These are phyloP conservation scores for Diutina siamensis DNA, from an alignment of 1,139 yeast genomes.

Conservation along the genomic window DNA sequence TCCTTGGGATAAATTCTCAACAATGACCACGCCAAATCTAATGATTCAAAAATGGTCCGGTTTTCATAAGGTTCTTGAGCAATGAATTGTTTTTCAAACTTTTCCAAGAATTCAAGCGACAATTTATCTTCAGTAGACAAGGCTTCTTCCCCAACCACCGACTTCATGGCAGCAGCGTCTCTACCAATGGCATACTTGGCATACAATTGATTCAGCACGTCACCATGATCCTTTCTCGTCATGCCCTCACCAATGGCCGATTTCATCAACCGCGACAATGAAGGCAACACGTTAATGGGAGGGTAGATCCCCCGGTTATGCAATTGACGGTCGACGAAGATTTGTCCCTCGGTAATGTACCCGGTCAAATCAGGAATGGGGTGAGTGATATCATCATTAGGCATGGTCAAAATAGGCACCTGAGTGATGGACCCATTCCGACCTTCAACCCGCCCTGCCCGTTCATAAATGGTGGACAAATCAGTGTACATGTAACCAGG, in stretches of 20 bases:
- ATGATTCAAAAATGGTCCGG: constrained; percentile 86
- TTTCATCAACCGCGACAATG: constrained; percentile 96
- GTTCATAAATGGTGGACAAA: constrained; percentile 95
- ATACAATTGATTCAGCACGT: constrained; percentile 95
- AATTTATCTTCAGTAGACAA: constrained; percentile 93
- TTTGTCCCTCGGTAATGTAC: constrained; percentile 98
- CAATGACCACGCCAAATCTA: constrained; percentile 97
- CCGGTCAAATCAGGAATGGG: constrained; percentile 99
- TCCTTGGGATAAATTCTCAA: constrained; percentile 98
- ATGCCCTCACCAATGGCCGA: constrained; percentile 99
- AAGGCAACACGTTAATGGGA: constrained; percentile 95
- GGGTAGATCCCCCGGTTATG: constrained; percentile 96
- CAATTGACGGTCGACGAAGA: constrained; percentile 92
- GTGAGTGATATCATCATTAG: constrained; percentile 98
- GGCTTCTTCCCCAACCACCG: constrained; percentile 99
- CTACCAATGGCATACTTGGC: constrained; percentile 99
- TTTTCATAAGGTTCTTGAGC: constrained; percentile 94
- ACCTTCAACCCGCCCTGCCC: constrained; percentile 99
- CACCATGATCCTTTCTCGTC: constrained; percentile 99
- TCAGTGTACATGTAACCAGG: constrained; percentile 99
- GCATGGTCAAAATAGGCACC: constrained; percentile 98
- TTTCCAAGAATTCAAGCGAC: constrained; percentile 92
- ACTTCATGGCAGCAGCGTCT: constrained; percentile 99
- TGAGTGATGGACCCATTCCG: constrained; percentile 99
- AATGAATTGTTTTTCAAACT: constrained; percentile 91